phyloP scores from a whole-genome alignment of 2,329 filamentous ascomycete species.

The Fusarium chuoi region DNA sequence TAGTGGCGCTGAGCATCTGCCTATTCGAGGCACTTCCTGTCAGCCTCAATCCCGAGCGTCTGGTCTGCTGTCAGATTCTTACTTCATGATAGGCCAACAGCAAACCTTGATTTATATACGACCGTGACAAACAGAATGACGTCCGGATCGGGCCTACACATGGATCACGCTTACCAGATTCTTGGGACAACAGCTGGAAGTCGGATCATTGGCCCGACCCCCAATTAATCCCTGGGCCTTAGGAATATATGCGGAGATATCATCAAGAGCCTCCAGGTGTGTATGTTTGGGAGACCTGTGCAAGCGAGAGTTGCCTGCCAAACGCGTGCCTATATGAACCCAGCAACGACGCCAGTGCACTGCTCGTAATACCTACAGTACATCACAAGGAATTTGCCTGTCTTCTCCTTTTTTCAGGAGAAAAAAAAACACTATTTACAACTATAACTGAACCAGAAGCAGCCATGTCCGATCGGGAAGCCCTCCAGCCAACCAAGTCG shows the following conservation, averaged over 20 bases:
- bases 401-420: neutral
- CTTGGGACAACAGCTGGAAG: constrained; percentile 2
- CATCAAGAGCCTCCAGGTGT: constrained; percentile 10
- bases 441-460: neutral
- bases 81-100: constrained; percentile 27
- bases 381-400: neutral
- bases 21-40: constrained; percentile 26
- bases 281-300: neutral
- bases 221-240: constrained; percentile 14
- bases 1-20: constrained; percentile 22
- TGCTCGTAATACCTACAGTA: neutral
- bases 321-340: constrained; percentile 10
- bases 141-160: constrained; percentile 26
- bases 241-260: constrained; percentile 13
- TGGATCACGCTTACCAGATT: constrained; percentile 34
- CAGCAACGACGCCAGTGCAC: neutral
- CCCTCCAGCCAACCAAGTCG: neutral
- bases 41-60: constrained; percentile 31
- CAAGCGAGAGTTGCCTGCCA: neutral
- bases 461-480: constrained; percentile 15
- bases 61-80: constrained; percentile 40
- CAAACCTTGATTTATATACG: constrained; percentile 8
- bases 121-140: constrained; percentile 27
- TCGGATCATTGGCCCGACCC: constrained; percentile 14
- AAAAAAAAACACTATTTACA: neutral